phyloP scores from a whole-genome alignment of 2,329 filamentous ascomycete species.

The Cryphonectria naterciae region DNA sequence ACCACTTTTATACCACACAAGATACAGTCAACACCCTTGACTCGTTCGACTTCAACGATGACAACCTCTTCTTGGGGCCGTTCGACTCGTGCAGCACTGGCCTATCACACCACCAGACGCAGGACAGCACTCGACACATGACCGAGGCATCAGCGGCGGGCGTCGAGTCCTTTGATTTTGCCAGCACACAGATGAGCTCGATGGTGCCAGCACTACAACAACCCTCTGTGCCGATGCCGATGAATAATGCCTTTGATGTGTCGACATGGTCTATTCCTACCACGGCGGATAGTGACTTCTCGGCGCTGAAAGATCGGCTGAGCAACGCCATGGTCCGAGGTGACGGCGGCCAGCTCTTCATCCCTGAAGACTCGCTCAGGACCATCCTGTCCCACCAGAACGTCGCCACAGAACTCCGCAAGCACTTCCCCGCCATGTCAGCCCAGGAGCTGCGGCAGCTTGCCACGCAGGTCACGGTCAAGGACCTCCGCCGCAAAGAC shows the following conservation, averaged over 20 bases:
- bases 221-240: neutral
- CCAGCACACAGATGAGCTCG: conserved; percentile 17
- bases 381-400: conserved; percentile 18
- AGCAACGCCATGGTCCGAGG: conserved; percentile 24
- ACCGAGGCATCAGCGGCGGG: conserved; percentile 19
- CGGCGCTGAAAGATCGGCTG: conserved; percentile 24
- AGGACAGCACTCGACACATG: conserved; percentile 16
- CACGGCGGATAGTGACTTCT: conserved; percentile 10
- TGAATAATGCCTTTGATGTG: conserved; percentile 15
- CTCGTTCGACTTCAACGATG: conserved; percentile 28
- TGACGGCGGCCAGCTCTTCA: conserved; percentile 26
- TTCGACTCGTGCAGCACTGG: conserved; percentile 27
- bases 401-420: conserved; percentile 19
- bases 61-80: conserved; percentile 25
- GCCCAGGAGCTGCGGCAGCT: conserved; percentile 20
- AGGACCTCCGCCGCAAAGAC: neutral
- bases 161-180: conserved; percentile 26
- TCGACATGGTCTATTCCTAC: conserved; percentile 19
- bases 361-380: conserved; percentile 22
- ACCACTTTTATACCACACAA: conserved; percentile 30
- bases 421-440: conserved; percentile 11
- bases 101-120: conserved; percentile 12
- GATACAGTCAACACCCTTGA: conserved; percentile 23
- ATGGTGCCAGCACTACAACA: conserved; percentile 7
- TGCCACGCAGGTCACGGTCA: conserved; percentile 17